Conservation (phyloP, 495 filamentous ascomycete species). For the Daldinia grandis region DNA sequence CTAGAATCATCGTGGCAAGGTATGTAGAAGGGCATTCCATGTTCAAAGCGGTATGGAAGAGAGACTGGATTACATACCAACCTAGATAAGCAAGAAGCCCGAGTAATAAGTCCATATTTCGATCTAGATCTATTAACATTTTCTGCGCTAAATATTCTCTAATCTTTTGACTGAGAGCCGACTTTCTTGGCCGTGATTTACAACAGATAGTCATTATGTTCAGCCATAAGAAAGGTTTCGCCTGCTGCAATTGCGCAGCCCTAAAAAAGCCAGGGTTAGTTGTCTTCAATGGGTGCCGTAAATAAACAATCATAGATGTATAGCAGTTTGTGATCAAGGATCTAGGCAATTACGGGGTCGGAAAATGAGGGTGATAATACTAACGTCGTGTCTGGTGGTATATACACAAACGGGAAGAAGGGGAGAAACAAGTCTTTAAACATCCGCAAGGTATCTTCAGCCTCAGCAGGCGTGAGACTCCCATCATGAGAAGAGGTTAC, state of each 20-base stretch:
- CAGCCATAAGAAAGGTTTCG: slow-evolving; percentile 59
- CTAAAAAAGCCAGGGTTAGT: slow-evolving; percentile 32
- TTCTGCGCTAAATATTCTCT: slow-evolving; percentile 53
- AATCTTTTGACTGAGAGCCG: slow-evolving; percentile 47
- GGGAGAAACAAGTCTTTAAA: slow-evolving; percentile 44
- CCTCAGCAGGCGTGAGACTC: slow-evolving; percentile 32
- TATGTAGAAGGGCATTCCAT: neutral
- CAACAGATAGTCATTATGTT: slow-evolving; percentile 56
- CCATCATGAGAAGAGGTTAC: slow-evolving; percentile 31
- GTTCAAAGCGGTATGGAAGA: neutral
- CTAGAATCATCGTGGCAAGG: neutral
- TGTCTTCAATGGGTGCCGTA: neutral
- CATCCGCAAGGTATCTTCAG: slow-evolving; percentile 39
- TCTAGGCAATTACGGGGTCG: neutral
- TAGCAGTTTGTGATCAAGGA: neutral
- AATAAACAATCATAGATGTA: neutral
- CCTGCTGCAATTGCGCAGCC: slow-evolving; percentile 37
- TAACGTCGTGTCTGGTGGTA: slow-evolving; percentile 41
- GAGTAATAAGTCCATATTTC: slow-evolving; percentile 60
- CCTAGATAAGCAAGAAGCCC: slow-evolving; percentile 57
- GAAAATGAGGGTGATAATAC: slow-evolving; percentile 13
- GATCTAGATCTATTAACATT: slow-evolving; percentile 52
- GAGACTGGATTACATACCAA: slow-evolving; percentile 46
- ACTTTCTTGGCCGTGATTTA: slow-evolving; percentile 48
- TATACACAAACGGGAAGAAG: slow-evolving; percentile 48